phyloP scores from a whole-genome alignment of 495 filamentous ascomycete species.

The Amniculicola lignicola region DNA sequence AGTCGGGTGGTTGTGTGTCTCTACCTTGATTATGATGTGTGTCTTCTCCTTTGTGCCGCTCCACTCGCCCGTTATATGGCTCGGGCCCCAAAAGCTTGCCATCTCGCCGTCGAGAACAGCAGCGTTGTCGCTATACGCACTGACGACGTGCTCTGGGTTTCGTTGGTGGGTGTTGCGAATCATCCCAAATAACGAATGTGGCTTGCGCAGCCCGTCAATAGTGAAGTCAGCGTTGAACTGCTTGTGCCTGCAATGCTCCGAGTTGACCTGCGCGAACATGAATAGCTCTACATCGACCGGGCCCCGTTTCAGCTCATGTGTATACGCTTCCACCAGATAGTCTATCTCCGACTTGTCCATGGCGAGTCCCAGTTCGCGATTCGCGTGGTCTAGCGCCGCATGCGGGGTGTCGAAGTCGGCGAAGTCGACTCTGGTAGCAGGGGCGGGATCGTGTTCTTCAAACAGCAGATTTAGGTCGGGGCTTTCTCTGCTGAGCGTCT shows the following conservation, averaged over 20 bases:
- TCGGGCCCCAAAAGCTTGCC: constrained; percentile 79
- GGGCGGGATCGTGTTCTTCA: constrained; percentile 65
- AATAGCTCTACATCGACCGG: constrained; percentile 93
- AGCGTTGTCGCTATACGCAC: constrained; percentile 96
- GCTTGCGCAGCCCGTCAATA: constrained; percentile 83
- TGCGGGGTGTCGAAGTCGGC: constrained; percentile 60
- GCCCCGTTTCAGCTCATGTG: constrained; percentile 62
- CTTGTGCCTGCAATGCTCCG: constrained; percentile 72
- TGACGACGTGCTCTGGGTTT: constrained; percentile 75
- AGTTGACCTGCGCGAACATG: constrained; percentile 98
- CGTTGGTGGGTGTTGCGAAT: constrained; percentile 87
- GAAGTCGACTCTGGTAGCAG: constrained; percentile 70
- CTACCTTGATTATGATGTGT: constrained; percentile 89
- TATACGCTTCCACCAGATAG: constrained; percentile 85
- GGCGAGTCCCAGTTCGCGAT: constrained; percentile 75
- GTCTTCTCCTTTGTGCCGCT: constrained; percentile 79
- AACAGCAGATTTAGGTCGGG: constrained; percentile 77
- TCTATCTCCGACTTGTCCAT: constrained; percentile 87
- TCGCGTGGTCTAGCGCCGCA: constrained; percentile 74
- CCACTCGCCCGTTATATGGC: constrained; percentile 82
- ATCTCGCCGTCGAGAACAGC: constrained; percentile 79
- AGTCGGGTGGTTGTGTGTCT: constrained; percentile 97
- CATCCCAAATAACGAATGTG: constrained; percentile 83
- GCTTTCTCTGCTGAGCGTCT: constrained; percentile 61
- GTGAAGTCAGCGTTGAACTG: constrained; percentile 97